These are phyloP conservation scores for Raffaelea albimanens DNA, from an alignment of 2,329 filamentous ascomycete species.

Conservation along the genomic window DNA sequence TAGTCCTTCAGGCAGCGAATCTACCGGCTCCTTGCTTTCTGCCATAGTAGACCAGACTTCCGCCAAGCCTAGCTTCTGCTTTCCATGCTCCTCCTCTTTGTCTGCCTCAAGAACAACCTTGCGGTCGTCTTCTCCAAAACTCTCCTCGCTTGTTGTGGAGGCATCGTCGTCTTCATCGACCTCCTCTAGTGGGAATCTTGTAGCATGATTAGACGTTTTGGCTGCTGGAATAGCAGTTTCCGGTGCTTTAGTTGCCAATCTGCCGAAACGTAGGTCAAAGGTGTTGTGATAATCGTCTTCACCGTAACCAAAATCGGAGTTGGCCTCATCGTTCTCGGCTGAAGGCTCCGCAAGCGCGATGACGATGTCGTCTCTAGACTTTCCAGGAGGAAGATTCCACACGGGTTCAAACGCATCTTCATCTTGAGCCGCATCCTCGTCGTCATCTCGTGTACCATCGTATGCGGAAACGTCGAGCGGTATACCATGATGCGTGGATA, in stretches of 20 bases:
- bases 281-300: constrained; percentile 1
- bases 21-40: no score
- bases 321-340: not conserved
- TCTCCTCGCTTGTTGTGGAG: constrained; percentile 6
- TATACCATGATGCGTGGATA: constrained; percentile 22
- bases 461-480: constrained; percentile 10
- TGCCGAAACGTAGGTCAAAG: not conserved
- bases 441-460: constrained; percentile 4
- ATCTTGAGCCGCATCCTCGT: constrained; percentile 3
- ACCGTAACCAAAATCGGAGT: not conserved
- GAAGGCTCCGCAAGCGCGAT: constrained; percentile 4
- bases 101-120: not conserved
- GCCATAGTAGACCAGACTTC: no score
- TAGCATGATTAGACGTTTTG: no score
- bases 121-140: not conserved
- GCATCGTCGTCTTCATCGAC: not conserved
- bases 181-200: not conserved
- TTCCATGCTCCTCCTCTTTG: not conserved
- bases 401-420: constrained; percentile 8
- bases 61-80: no score
- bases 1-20: no score
- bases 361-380: constrained; percentile 7
- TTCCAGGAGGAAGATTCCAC: constrained; percentile 12
- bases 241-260: no score
- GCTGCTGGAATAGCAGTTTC: no score